Evolutionary conservation across 352 stramenopile species (phyloP), one percentile per base, ranked within the genome.

Genomic region (Globisporangium lucens): DNA sequence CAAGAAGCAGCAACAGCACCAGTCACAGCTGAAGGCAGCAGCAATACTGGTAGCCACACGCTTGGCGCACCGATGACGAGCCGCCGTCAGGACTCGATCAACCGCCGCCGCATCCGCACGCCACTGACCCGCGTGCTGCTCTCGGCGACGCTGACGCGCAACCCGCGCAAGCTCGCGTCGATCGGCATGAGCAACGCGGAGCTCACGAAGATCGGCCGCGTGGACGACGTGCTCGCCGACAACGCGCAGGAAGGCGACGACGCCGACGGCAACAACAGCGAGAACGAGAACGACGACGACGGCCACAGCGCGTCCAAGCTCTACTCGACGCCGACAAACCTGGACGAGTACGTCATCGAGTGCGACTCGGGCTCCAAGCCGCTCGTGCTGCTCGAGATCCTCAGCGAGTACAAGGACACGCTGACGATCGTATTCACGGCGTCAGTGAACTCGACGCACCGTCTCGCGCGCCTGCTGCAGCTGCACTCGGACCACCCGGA

Each of bases 81-180:
- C 66, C 80, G 80, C 36, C 79, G 80, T 33, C 83, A 87, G 75
- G 88, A 89, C 67, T 89, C 80, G 66, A 93, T 94, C 82, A 87
- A 95, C 66, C 75, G 83, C 61, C 81, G 83, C 5, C 83, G 81
- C 27, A 91, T 94, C 57, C 83, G 82, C 30, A 92, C 85, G 53
- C 86, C 94, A 38, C 75, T 99, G 49, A 94, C 94, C n/a, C 93
- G 98, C 63, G 86, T 99, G 36, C 76, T 99, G 38, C 90, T 99
- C 59, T 99, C 97, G n/a, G 97, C 98, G 24, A 99, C 98, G 17
- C 76, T 99, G 52, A 99, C 97, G 59, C 91, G 91, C 27, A 98
- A 99, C 85, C 97, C 97, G 55, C 86, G 97, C 33, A 99, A 99
- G 72, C 82, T 99, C 52, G 94, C 97, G 1, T 80, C 91, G 2